Base-by-base conservation (phyloP, 305 asterid genomes). In the Solanum hybrid region DNA sequence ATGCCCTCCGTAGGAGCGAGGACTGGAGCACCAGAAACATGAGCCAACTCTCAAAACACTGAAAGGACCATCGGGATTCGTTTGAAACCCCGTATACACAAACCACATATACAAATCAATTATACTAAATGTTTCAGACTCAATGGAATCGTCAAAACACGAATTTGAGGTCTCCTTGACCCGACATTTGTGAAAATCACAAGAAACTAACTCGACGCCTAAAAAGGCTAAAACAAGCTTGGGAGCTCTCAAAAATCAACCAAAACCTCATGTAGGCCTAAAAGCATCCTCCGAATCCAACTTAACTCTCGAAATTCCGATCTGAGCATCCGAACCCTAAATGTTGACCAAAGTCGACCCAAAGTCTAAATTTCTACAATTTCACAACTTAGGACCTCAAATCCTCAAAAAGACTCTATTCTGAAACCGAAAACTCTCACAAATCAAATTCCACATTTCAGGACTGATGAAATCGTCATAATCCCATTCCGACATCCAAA, bases 121-220 rank as follows among this genome's bases (percentile, higher is more conserved):
- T 56, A 56, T 56, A 56, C 10, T 2, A 20, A 0, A 3, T 0
- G 24, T 56, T 56, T 3, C 0, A 0, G 10, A 56, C 69, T 56
- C 69, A 56, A 56, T 14, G 24, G 10, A 56, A 56, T 2, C 24
- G 10, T 56, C 24, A 56, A 56, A 17, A 56, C 10, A 56, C 2
- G 24, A 17, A 56, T 56, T 0, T 17, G 24, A 56, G 69, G 69
- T 56, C 69, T 56, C 10, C 0, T 56, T 56, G 24, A 7, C 1
- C 24, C 24, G 69, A 56, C 69, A 17, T 56, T 1, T 7, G 24
- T 56, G 69, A 56, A 17, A 17, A 20, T 2, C 69, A 56, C 69
- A 16, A 56, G 24, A 56, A 51, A 56, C 24, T 56, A 56, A 56
- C 69, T 56, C 0, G 69, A 56, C 0, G 2, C 69, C 69, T 56